Percentiles rank a stretch among this genome's conserved stretches.
Evolutionary conservation across 495 filamentous ascomycete genomes (phyloP).

Genomic region (Penicillium cosmopolitanum): DNA sequence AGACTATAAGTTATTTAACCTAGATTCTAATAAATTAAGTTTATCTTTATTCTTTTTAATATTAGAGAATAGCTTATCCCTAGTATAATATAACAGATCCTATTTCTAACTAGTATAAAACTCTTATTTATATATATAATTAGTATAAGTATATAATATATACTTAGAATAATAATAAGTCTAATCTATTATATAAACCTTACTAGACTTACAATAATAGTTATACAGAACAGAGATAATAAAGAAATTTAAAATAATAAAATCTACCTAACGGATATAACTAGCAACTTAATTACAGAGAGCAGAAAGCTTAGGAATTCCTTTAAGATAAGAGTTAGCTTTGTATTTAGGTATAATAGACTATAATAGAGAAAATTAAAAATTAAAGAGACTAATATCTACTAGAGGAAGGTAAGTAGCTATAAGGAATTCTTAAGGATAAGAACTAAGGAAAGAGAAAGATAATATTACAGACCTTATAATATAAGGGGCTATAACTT

Average conservation of each 20-base stretch:
- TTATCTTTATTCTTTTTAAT: neutral
- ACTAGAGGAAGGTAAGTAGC: neutral
- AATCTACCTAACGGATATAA: neutral
- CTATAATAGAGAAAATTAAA: neutral
- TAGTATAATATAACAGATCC: neutral
- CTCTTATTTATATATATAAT: neutral
- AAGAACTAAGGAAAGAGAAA: neutral
- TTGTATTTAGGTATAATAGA: neutral
- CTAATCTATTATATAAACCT: neutral
- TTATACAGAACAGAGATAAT: neutral
- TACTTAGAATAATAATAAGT: neutral
- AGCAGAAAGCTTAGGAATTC: neutral
- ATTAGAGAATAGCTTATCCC: neutral
- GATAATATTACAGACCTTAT: neutral
- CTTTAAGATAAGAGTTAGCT: neutral
- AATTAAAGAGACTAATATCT: neutral
- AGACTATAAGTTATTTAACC: neutral
- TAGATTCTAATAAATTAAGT: neutral
- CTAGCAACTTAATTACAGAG: neutral
- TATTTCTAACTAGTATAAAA: neutral
- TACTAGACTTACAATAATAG: neutral
- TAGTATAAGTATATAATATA: neutral
- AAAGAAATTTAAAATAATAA: neutral
- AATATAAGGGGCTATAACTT: no score
- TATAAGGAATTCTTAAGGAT: neutral